Evolutionary conservation across 2,329 filamentous ascomycete species (phyloP).

Genomic region (Stagonosporopsis cucurbitacearum): DNA sequence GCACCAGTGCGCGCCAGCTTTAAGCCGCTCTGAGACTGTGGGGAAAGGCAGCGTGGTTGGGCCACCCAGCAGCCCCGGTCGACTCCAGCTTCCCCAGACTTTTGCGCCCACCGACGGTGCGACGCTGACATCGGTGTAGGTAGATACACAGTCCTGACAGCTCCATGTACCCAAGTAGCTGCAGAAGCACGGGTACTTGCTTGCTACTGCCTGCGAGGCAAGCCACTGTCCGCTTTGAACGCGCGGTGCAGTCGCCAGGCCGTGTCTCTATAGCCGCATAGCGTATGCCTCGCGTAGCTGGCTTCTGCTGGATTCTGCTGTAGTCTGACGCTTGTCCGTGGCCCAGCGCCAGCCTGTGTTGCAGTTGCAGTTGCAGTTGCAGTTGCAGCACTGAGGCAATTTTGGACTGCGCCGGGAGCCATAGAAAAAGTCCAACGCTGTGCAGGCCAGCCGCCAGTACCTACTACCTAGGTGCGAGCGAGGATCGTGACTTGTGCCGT

Average conservation of each 20-base stretch:
- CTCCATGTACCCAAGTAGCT: constrained; percentile 1
- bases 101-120: constrained; percentile 19
- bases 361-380: too few species aligned
- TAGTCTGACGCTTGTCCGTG: constrained; percentile 30
- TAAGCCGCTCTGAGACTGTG: constrained; percentile 30
- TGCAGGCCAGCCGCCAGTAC: constrained; percentile 22
- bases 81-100: constrained; percentile 37
- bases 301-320: constrained; percentile 21
- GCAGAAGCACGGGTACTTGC: constrained; percentile 8
- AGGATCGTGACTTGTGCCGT: constrained; percentile 8
- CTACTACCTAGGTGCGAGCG: too few species aligned
- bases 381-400: neutral
- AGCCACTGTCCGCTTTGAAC: constrained; percentile 1
- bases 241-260: constrained; percentile 10
- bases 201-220: constrained; percentile 4
- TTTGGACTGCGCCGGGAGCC: constrained; percentile 23
- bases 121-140: constrained; percentile 30
- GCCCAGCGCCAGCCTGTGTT: constrained; percentile 1
- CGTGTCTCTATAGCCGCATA: constrained; percentile 11
- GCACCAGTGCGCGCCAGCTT: constrained; percentile 18
- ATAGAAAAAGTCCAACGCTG: constrained; percentile 29
- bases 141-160: too few species aligned
- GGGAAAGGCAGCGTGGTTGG: constrained; percentile 24
- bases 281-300: constrained; percentile 30
- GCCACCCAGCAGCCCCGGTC: constrained; percentile 11